Evolutionary conservation across 768 basidiomycete species (phyloP).

Genomic region (Naganishia friedmannii): DNA sequence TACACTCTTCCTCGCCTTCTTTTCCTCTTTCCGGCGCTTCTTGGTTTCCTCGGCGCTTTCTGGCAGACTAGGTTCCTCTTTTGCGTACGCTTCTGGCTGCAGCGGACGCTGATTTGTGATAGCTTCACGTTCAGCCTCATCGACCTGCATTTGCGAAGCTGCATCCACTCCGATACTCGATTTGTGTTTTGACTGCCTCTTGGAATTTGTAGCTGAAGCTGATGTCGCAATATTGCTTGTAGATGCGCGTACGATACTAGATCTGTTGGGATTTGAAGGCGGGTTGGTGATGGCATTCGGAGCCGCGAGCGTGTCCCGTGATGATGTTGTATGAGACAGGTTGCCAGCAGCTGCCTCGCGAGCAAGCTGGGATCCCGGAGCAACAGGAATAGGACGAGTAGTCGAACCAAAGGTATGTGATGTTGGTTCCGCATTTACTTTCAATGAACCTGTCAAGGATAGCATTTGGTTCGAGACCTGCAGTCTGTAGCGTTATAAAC

Average conservation of each 20-base stretch:
- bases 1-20: conserved; percentile 27
- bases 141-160: conserved; percentile 36
- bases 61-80: conserved; percentile 17
- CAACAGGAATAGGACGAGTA: conserved; percentile 31
- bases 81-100: conserved; percentile 34
- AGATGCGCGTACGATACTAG: conserved; percentile 6
- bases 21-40: conserved; percentile 37
- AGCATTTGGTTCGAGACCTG: conserved; percentile 92
- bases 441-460: conserved; percentile 78
- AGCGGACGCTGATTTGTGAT: conserved; percentile 45
- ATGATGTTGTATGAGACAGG: background rate
- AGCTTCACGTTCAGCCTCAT: conserved; percentile 39
- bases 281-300: conserved; percentile 15
- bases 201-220: conserved; percentile 6
- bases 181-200: conserved; percentile 37
- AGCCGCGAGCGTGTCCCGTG: background rate
- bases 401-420: conserved; percentile 56
- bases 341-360: conserved; percentile 12
- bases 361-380: conserved; percentile 22
- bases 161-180: conserved; percentile 31
- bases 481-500: conserved; percentile 57
- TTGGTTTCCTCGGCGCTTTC: conserved; percentile 36
- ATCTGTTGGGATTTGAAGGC: conserved; percentile 17
- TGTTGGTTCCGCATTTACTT: conserved; percentile 69
- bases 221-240: conserved; percentile 8